Evolutionary conservation across 1,139 yeast genomes (phyloP).

Genomic region (Lodderomyces margitis): DNA sequence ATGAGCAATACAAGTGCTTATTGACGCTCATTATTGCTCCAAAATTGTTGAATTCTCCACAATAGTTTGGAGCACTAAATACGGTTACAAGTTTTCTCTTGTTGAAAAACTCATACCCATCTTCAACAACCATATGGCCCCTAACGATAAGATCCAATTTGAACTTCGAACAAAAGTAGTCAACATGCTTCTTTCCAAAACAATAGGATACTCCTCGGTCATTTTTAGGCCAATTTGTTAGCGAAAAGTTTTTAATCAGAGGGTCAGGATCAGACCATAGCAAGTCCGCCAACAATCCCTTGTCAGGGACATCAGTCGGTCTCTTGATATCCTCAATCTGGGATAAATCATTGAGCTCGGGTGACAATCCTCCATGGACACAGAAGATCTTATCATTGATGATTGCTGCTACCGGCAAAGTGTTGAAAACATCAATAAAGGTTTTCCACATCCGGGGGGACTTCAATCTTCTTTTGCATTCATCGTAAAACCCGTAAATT

Average conservation of each 20-base stretch:
- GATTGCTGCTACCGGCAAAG: conserved; percentile 83
- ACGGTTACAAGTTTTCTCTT: conserved; percentile 76
- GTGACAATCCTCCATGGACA: conserved; percentile 88
- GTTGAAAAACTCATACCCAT: conserved; percentile 85
- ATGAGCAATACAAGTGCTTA: conserved; percentile 72
- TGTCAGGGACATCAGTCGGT: conserved; percentile 87
- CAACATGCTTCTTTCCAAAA: conserved; percentile 73
- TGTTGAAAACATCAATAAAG: conserved; percentile 80
- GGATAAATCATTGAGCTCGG: conserved; percentile 60
- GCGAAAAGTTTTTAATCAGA: conserved; percentile 40
- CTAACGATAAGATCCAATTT: conserved; percentile 78
- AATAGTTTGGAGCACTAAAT: conserved; percentile 85
- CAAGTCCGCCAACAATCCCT: conserved; percentile 76
- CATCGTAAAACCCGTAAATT: conserved; percentile 86
- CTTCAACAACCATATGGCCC: conserved; percentile 94
- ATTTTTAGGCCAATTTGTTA: conserved; percentile 70
- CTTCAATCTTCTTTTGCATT: conserved; percentile 73
- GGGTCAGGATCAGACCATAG: conserved; percentile 89
- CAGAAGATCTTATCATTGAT: conserved; percentile 83
- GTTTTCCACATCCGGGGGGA: conserved; percentile 66
- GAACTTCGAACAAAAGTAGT: conserved; percentile 64
- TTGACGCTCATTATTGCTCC: conserved; percentile 91
- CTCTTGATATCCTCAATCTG: conserved; percentile 71
- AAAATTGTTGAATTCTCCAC: conserved; percentile 89
- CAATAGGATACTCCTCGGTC: conserved; percentile 87